Conservation (phyloP, 1,284 basidiomycete genomes). For the Bondarzewia mesenterica region DNA sequence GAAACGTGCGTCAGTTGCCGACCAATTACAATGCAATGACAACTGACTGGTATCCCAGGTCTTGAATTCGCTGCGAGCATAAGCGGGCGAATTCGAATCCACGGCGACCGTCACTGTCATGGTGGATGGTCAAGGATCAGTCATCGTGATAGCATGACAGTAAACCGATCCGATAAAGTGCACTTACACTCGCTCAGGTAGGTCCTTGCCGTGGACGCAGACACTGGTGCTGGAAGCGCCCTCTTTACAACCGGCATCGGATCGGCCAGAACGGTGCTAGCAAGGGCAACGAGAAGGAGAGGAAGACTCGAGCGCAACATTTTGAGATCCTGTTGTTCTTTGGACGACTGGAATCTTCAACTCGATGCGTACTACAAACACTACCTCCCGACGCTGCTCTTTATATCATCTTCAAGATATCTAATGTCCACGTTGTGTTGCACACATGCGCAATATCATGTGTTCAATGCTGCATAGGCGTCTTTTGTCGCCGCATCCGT, state of each 20-base stretch:
- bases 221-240: constrained; percentile 29
- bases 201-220: constrained; percentile 27
- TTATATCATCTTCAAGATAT: too few relatives aligned
- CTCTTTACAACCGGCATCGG: constrained; percentile 5
- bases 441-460: background rate
- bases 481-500: background rate
- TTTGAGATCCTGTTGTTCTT: background rate
- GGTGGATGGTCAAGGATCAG: background rate
- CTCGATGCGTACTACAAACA: background rate
- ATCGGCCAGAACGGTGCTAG: background rate
- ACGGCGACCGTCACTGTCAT: constrained; percentile 33
- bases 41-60: constrained; percentile 37
- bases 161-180: background rate
- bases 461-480: background rate
- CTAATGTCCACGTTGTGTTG: too few relatives aligned
- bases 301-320: background rate
- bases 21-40: background rate
- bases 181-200: constrained; percentile 28
- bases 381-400: too few relatives aligned
- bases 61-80: constrained; percentile 33
- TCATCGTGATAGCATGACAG: background rate
- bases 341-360: background rate
- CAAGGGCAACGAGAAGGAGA: background rate
- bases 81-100: constrained; percentile 38
- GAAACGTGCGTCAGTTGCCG: background rate